Evolutionary conservation across 805 yeast species (phyloP), one percentile per base, ranked within the genome.

Genomic region (Lachancea nothofagi): DNA sequence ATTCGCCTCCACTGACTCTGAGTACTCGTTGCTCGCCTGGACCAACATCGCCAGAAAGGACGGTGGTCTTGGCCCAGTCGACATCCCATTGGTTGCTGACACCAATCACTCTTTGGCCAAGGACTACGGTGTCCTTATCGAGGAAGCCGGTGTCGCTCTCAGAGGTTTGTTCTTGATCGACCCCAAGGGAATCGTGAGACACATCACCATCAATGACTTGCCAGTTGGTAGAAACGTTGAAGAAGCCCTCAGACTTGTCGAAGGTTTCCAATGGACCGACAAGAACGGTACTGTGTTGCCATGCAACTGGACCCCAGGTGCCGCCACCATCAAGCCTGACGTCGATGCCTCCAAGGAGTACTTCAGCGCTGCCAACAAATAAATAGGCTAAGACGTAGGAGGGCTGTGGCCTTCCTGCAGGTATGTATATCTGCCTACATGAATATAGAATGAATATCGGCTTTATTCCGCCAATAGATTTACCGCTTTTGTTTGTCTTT

Each of bases 201-300:
- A 93, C 76, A 75, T 83, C 72, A 90, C 97, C 72, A 76, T 93
- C 77, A 93, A 93, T 78, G 97, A 93, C 71, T 83, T 90, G 68
- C 96, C 98, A 68, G 99, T 93, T 55, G 98, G 98, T 69, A 88
- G 98, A 78, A 83, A 85, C 62, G 98, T 93, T 55, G 97, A 89
- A 53, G 99, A 93, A 79, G 83, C 97, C 53, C 76, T 87, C 65
- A 89, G 99, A 82, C 79, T 93, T 65, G 78, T 93, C 50, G 97
- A 93, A 67, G 99, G 97, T 57, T 93, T 93, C 96, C 96, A 90
- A 76, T 93, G 95, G 89, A 85, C 96, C 60, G 97, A 89, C 70
- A 84, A 86, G 76, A 75, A 93, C 80, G 98, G 98, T 74, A 96
- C 94, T 75, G 98, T 90, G 54, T 89, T 97, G 75, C 98, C 98